Evolutionary conservation across 352 stramenopile species (phyloP).

Genomic region (Aphanomyces astaci): DNA sequence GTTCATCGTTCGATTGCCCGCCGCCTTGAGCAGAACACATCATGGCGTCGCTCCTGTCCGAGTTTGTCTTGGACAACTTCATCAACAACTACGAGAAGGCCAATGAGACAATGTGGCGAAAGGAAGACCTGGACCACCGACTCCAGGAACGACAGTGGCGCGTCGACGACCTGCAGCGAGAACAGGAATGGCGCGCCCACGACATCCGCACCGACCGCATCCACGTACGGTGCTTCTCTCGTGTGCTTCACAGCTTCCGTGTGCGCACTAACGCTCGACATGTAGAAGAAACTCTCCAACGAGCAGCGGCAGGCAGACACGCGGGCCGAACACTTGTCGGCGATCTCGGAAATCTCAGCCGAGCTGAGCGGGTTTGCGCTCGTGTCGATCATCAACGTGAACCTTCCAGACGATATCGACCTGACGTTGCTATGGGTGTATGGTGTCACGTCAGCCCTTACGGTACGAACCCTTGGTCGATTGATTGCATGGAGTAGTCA

Average conservation of each 20-base stretch:
- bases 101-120: constrained; percentile 64
- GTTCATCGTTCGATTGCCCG: neutral
- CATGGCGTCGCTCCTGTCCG: neutral
- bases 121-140: constrained; percentile 55
- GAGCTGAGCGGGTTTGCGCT: constrained; percentile 62
- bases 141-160: constrained; percentile 68
- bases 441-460: constrained; percentile 35
- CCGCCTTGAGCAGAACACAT: too few species aligned
- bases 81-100: constrained; percentile 71
- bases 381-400: constrained; percentile 53
- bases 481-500: neutral
- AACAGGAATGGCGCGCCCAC: constrained; percentile 49
- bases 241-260: neutral
- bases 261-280: constrained; percentile 39
- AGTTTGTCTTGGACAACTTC: constrained; percentile 46
- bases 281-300: constrained; percentile 52
- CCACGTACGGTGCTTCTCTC: neutral
- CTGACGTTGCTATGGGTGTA: constrained; percentile 38
- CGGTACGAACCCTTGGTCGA: constrained; percentile 23
- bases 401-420: constrained; percentile 31
- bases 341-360: constrained; percentile 55
- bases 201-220: constrained; percentile 45
- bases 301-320: constrained; percentile 52
- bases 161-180: constrained; percentile 62
- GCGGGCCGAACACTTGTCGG: constrained; percentile 55